A percentile compares a stretch with the other conserved stretches of the same genome.
phyloP scores from a whole-genome alignment of 2,329 filamentous ascomycete species.

The Blastomyces gilchristii region DNA sequence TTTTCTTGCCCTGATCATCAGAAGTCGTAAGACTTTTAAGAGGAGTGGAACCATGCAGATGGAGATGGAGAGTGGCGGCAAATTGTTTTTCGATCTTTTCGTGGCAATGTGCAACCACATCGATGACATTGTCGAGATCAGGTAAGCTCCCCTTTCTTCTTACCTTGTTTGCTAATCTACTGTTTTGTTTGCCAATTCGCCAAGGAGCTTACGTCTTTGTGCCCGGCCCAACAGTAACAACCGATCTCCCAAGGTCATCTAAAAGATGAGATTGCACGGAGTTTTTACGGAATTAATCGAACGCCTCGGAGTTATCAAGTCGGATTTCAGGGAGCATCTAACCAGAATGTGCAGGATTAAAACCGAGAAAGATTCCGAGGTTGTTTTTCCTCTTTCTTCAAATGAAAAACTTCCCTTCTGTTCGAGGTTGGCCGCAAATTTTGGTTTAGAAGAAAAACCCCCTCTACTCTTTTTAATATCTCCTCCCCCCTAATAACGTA shows the following conservation, averaged over 20 bases:
- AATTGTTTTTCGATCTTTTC: constrained; percentile 96
- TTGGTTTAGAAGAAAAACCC: constrained; percentile 30
- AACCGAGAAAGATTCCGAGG: constrained; percentile 19
- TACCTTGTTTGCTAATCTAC: constrained; percentile 12
- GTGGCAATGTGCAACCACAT: constrained; percentile 98
- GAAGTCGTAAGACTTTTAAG: constrained; percentile 96
- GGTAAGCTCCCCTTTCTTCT: constrained; percentile 42
- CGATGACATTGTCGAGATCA: constrained; percentile 85
- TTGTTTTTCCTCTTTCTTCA: constrained; percentile 16
- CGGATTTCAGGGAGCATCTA: constrained; percentile 19
- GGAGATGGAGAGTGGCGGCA: constrained; percentile 92
- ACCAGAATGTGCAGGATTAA: constrained; percentile 30
- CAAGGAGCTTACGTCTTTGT: constrained; percentile 17
- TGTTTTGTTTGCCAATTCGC: constrained; percentile 8
- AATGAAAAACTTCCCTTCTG: constrained; percentile 27
- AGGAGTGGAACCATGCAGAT: constrained; percentile 96
- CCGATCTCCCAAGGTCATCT: constrained; percentile 46
- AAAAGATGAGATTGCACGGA: constrained; percentile 24
- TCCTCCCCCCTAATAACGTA: constrained; percentile 19
- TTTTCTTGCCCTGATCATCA: constrained; percentile 94
- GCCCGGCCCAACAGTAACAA: constrained; percentile 34
- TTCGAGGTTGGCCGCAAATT: constrained; percentile 39
- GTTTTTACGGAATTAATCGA: constrained; percentile 25
- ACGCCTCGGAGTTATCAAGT: constrained; percentile 26
- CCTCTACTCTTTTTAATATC: constrained; percentile 31